Base-by-base conservation (phyloP, 805 yeast genomes). In the Lipomyces chichibuensis region DNA sequence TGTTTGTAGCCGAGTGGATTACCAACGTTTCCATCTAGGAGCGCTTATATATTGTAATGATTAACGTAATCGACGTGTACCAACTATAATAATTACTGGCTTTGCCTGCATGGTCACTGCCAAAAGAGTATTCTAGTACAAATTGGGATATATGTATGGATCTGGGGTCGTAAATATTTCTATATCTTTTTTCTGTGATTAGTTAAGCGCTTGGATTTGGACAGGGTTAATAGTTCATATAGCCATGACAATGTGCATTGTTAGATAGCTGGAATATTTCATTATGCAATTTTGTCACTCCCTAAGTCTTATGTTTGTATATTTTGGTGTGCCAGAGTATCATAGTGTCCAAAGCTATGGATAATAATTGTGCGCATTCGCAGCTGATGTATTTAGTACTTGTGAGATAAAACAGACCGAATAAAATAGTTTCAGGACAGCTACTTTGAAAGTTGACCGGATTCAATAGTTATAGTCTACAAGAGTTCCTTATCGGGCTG, bases 1-100 rank as follows among this genome's bases (percentile, higher is more conserved):
- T 84, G 27, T 91, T 86, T 79, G 96, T 91, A 53, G 89, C 87
- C 77, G 92, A 90, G 72, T 89, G 91, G 83, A 80, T 90, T 29
- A 46, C 58, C 17, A 52, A 17, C n/a, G 60, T 39, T 7, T 11
- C 61, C 51, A 37, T 23, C 27, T 59, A 57, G 32, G 9, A 43
- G 23, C n/a, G 9, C 49, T 3, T 37, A 37, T 37, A 11, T 37
- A 29, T 37, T 37, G 13, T 37, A 43, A 43, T 17, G 20, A 43
- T n/a, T 17, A n/a, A 43, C 4, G 23, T 43, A n/a, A 43, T 43
- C 49, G 23, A 7, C 49, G 8, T 17, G 8, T 6, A 17, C 49
- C 23, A 37, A 37, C 3, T 11, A 43, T n/a, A n/a, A 43, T n/a
- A 11, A 37, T 37, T 37, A 4, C 14, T 43, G 49, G 2, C 1